These are phyloP conservation scores for Viola pubescens DNA, from an alignment of 441 rosid species.

Conservation along the genomic window DNA sequence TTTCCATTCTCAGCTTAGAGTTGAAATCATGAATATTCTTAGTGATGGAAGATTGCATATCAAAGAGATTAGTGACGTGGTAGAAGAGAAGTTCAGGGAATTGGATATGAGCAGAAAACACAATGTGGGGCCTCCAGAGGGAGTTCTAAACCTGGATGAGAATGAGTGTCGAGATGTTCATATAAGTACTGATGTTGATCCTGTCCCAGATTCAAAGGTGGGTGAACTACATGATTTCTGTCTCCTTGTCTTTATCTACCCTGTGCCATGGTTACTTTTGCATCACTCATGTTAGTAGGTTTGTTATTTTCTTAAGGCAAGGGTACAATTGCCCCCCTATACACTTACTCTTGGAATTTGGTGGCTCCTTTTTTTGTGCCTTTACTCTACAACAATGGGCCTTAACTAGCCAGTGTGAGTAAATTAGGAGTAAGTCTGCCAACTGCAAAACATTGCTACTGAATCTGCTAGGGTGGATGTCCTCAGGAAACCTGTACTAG, in stretches of 20 bases:
- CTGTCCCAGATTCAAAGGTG: constrained; percentile 38
- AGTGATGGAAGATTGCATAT: constrained; percentile 50
- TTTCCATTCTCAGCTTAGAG: constrained; percentile 56
- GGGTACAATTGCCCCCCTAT: not conserved
- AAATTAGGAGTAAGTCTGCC: not conserved
- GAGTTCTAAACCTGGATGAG: constrained; percentile 38
- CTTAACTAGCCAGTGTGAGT: not conserved
- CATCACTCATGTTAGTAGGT: constrained; percentile 1
- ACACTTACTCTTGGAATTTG: not conserved
- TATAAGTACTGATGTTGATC: constrained; percentile 33
- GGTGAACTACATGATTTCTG: not conserved
- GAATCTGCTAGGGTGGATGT: not conserved
- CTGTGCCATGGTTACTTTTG: not conserved
- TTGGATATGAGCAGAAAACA: constrained; percentile 27
- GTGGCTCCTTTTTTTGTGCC: not conserved
- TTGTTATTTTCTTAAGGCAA: not conserved
- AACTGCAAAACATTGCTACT: not conserved
- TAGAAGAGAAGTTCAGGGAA: constrained; percentile 46
- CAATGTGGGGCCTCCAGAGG: constrained; percentile 23
- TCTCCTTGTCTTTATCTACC: constrained; percentile 2
- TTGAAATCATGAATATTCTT: constrained; percentile 47
- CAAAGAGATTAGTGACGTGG: constrained; percentile 30
- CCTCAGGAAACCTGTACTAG: too few relatives aligned
- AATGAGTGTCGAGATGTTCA: constrained; percentile 57
- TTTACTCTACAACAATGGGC: not conserved